These are phyloP conservation scores for Termitomyces sp. DNA, from an alignment of 768 basidiomycete genomes.

Conservation along the genomic window DNA sequence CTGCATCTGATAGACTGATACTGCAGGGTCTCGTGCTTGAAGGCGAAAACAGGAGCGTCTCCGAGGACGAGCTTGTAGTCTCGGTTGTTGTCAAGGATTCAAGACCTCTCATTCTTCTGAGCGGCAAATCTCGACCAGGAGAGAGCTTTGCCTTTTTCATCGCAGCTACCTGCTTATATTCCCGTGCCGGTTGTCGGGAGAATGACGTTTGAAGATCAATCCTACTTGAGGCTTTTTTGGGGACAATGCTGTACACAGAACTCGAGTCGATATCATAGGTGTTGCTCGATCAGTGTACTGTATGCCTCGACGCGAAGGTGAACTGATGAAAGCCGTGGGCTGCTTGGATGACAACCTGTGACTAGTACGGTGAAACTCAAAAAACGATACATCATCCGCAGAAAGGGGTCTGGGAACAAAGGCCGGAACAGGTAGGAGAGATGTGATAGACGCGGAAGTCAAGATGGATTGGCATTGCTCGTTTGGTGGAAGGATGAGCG, in stretches of 20 bases:
- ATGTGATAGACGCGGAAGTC: not conserved
- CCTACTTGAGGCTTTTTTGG: not conserved
- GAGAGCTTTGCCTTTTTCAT: slow-evolving; percentile 10
- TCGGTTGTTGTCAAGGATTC: not conserved
- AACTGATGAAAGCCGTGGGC: not conserved
- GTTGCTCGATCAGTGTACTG: not conserved
- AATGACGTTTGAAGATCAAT: slow-evolving; percentile 31
- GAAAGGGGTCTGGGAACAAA: not conserved
- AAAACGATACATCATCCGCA: not conserved
- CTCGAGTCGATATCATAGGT: not conserved
- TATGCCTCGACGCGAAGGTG: not conserved
- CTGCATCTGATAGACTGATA: slow-evolving; percentile 5
- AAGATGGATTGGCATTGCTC: not conserved
- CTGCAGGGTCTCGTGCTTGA: not conserved
- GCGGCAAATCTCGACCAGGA: not conserved
- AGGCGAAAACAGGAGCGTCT: slow-evolving; percentile 4
- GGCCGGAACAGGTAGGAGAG: not conserved
- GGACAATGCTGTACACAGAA: slow-evolving; percentile 5
- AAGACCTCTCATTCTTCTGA: not conserved
- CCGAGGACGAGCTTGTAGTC: slow-evolving; percentile 7
- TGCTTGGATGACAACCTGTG: not conserved
- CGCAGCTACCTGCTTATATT: slow-evolving; percentile 19
- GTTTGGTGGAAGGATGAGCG: slow-evolving; percentile 1
- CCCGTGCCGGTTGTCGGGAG: slow-evolving; percentile 38
- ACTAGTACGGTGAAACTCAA: not conserved